These are phyloP conservation scores for Colletotrichum melonis DNA, from an alignment of 2,329 filamentous ascomycete genomes.

Conservation along the genomic window DNA sequence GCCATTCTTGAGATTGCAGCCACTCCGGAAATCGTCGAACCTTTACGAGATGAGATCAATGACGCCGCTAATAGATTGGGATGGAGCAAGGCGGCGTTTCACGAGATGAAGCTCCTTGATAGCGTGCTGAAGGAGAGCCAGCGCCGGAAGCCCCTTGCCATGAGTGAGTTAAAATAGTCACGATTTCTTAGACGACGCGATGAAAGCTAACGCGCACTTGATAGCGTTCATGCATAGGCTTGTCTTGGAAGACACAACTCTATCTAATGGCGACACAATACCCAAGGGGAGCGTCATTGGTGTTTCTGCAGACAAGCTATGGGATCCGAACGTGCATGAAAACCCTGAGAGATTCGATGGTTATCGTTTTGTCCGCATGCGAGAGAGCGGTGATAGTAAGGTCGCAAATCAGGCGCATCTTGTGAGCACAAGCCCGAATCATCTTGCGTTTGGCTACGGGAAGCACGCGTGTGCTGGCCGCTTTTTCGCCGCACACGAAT, in stretches of 20 bases:
- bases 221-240: no score
- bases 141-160: background rate
- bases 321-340: constrained; percentile 37
- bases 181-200: background rate
- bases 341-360: constrained; percentile 36
- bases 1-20: background rate
- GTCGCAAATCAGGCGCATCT: no score
- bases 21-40: background rate
- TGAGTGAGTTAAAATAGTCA: background rate
- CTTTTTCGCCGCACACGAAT: constrained; percentile 58
- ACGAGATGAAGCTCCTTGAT: constrained; percentile 1
- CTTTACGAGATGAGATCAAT: no score
- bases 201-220: background rate
- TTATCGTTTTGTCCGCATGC: constrained; percentile 49
- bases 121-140: constrained; percentile 8
- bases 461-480: constrained; percentile 54
- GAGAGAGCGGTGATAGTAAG: no score
- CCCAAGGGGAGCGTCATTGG: background rate
- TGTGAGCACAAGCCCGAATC: constrained; percentile 46
- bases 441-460: constrained; percentile 50
- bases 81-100: background rate
- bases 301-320: background rate
- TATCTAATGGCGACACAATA: background rate
- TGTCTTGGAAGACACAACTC: background rate
- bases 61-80: background rate